These are phyloP conservation scores for Fusarium sp. DNA, from an alignment of 2,329 filamentous ascomycete species.

Conservation along the genomic window DNA sequence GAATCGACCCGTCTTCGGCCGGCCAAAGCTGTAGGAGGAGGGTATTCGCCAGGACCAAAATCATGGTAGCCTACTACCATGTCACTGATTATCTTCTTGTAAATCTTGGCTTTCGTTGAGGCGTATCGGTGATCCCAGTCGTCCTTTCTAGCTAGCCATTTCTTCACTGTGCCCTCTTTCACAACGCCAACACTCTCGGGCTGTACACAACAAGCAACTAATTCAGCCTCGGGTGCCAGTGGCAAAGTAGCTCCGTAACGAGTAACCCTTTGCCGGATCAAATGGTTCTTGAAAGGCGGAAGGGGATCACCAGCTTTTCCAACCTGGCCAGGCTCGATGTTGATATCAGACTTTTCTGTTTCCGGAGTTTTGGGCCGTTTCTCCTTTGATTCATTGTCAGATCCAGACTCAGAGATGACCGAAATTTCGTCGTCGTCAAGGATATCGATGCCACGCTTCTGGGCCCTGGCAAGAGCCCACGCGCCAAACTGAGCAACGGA, in stretches of 20 bases:
- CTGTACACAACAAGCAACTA: constrained; percentile 71
- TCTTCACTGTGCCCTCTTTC: constrained; percentile 79
- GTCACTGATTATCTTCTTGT: constrained; percentile 77
- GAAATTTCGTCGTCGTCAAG: constrained; percentile 80
- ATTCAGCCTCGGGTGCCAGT: constrained; percentile 69
- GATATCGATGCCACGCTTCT: constrained; percentile 82
- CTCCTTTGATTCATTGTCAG: constrained; percentile 44
- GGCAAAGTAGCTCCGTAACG: constrained; percentile 77
- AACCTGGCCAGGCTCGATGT: constrained; percentile 56
- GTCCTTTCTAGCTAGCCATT: constrained; percentile 80
- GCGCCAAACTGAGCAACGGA: constrained; percentile 92
- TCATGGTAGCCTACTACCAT: constrained; percentile 75
- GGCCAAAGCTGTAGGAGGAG: constrained; percentile 85
- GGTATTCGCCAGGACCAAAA: constrained; percentile 75
- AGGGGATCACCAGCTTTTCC: constrained; percentile 89
- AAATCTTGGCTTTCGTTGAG: constrained; percentile 73
- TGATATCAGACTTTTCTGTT: constrained; percentile 22
- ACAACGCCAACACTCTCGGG: constrained; percentile 76
- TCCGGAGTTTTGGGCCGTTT: constrained; percentile 35
- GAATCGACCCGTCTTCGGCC: constrained; percentile 66
- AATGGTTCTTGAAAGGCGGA: constrained; percentile 81
- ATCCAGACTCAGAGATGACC: constrained; percentile 70
- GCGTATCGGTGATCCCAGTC: constrained; percentile 79
- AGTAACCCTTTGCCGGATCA: constrained; percentile 91
- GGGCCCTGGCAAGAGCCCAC: constrained; percentile 86